Evolutionary conservation across 495 filamentous ascomycete species (phyloP).

Genomic region (Oleoguttula mirabilis): DNA sequence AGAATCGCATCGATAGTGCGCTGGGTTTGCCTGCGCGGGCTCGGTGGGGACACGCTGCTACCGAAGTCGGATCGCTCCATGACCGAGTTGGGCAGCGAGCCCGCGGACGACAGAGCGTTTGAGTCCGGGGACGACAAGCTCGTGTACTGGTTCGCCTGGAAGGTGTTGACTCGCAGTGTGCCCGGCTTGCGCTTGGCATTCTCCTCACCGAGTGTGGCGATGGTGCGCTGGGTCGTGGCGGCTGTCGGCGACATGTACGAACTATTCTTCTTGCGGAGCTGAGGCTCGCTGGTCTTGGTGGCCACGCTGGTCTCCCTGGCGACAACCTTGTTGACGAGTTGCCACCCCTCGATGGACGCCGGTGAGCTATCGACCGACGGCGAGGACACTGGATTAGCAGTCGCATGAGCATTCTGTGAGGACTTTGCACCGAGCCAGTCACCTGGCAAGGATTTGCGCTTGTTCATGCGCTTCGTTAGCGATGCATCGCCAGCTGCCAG

Average conservation of each 20-base stretch:
- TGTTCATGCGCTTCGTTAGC: background rate
- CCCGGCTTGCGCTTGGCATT: conserved; percentile 1
- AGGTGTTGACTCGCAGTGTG: background rate
- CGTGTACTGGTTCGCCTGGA: too few species aligned
- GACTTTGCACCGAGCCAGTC: too few species aligned
- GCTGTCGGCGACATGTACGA: conserved; percentile 19
- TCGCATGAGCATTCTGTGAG: too few species aligned
- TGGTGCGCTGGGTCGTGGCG: conserved; percentile 13
- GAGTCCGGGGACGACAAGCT: background rate
- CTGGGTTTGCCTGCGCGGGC: background rate
- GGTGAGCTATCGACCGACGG: too few species aligned
- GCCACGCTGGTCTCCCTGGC: too few species aligned
- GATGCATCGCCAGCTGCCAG: background rate
- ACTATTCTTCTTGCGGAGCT: conserved; percentile 12
- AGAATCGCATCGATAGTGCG: background rate
- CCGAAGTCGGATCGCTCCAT: background rate
- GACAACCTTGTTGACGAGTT: too few species aligned
- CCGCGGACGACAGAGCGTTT: background rate
- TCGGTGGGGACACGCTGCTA: background rate
- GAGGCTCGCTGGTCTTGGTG: too few species aligned
- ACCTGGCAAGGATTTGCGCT: conserved; percentile 15
- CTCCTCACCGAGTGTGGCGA: conserved; percentile 10
- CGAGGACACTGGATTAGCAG: too few species aligned
- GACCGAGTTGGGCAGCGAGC: background rate
- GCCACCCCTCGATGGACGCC: too few species aligned